Percentiles rank a stretch among this genome's conserved stretches.
Evolutionary conservation across 2,329 filamentous ascomycete species (phyloP).

Genomic region (Fusarium sp.): DNA sequence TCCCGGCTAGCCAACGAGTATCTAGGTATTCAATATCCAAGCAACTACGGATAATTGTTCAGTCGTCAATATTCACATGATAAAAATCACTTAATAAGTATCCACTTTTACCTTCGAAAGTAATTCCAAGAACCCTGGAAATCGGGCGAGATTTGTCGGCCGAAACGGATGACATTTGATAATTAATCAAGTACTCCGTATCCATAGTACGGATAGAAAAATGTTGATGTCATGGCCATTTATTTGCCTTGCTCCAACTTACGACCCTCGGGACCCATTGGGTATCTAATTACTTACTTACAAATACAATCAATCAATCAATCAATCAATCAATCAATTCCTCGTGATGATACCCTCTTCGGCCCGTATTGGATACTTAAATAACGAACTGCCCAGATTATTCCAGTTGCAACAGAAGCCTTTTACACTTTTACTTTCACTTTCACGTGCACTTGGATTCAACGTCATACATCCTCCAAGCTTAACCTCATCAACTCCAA

Average conservation of each 20-base stretch:
- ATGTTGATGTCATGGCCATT: constrained; percentile 43
- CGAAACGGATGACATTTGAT: constrained; percentile 1
- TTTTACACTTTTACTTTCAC: constrained; percentile 16
- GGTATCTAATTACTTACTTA: background rate
- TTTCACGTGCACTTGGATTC: constrained; percentile 17
- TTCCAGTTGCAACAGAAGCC: constrained; percentile 4
- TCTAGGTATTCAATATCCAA: background rate
- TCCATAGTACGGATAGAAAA: background rate
- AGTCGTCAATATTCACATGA: constrained; percentile 3
- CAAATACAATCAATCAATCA: background rate
- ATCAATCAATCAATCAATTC: background rate
- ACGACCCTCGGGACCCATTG: background rate
- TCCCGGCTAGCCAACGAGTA: no score
- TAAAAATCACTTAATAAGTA: background rate
- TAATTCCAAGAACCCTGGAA: constrained; percentile 4
- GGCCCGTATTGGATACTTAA: constrained; percentile 19
- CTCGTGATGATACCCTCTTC: constrained; percentile 21
- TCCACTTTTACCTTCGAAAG: constrained; percentile 10
- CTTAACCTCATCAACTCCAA: constrained; percentile 20
- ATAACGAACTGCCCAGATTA: background rate
- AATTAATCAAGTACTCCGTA: background rate
- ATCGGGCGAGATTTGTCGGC: constrained; percentile 9
- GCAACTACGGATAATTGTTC: background rate
- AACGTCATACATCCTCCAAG: constrained; percentile 3
- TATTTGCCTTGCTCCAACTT: constrained; percentile 15